A percentile compares a stretch with the other conserved stretches of the same genome.
Evolutionary conservation across 108 stramenopile species (phyloP).

Genomic region (Nitzschia sp.): DNA sequence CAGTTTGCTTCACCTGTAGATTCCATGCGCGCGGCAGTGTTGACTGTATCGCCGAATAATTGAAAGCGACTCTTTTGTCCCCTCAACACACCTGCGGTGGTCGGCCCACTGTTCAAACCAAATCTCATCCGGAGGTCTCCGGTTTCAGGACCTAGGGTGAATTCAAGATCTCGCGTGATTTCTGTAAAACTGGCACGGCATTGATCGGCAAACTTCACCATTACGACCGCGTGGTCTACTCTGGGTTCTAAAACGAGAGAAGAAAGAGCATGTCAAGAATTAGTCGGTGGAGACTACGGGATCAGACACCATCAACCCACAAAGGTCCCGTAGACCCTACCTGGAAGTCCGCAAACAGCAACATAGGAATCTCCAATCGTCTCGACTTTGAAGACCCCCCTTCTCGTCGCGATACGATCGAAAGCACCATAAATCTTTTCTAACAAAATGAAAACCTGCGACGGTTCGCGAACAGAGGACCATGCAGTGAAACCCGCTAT

Average conservation of each 20-base stretch:
- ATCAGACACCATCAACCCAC: too few species aligned
- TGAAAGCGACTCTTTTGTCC: constrained; percentile 19
- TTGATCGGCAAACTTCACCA: constrained; percentile 19
- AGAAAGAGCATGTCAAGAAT: not conserved
- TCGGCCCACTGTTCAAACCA: constrained; percentile 43
- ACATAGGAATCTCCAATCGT: constrained; percentile 8
- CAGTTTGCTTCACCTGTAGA: constrained; percentile 32
- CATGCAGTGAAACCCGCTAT: constrained; percentile 6
- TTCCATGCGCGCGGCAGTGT: constrained; percentile 49
- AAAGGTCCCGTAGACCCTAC: too few species aligned
- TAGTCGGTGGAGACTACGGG: not conserved
- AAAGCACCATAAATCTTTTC: constrained; percentile 3
- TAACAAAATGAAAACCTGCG: not conserved
- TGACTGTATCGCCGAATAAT: constrained; percentile 28
- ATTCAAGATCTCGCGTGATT: not conserved
- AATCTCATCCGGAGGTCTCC: constrained; percentile 27
- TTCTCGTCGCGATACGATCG: not conserved
- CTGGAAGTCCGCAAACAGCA: not conserved
- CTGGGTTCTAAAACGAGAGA: constrained; percentile 11
- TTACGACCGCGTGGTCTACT: constrained; percentile 9
- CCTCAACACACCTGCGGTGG: constrained; percentile 11
- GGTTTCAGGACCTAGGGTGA: constrained; percentile 8
- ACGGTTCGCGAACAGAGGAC: not conserved
- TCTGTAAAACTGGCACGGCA: not conserved
- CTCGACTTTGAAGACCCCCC: constrained; percentile 7